Evolutionary conservation across 345 rosid species (phyloP).

Genomic region (Eucalyptus marginata): DNA sequence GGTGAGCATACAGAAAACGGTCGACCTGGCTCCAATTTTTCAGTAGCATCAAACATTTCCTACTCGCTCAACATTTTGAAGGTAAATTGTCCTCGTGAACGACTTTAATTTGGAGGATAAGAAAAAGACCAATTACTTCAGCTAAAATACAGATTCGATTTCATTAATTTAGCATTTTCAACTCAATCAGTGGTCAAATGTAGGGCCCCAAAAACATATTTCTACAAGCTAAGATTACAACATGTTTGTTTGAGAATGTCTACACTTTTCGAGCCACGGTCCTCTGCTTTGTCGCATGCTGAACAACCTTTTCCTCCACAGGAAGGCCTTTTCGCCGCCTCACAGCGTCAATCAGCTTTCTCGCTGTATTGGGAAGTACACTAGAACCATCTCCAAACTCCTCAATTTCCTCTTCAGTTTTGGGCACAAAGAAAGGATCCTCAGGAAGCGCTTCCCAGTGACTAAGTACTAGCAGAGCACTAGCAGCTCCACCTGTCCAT

Average conservation of each 20-base stretch:
- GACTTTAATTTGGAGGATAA: neutral
- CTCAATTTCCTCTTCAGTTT: conserved; percentile 77
- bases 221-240: neutral
- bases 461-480: conserved; percentile 76
- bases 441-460: conserved; percentile 81
- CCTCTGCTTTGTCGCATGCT: conserved; percentile 76
- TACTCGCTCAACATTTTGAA: neutral
- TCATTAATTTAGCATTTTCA: neutral
- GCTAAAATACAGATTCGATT: neutral
- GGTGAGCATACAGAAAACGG: neutral
- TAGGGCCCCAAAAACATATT: neutral
- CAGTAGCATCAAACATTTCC: neutral
- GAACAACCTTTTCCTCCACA: conserved; percentile 79
- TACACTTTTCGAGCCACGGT: conserved; percentile 70
- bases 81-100: neutral
- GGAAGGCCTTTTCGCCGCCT: conserved; percentile 70
- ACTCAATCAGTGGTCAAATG: neutral
- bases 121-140: neutral
- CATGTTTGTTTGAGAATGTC: neutral
- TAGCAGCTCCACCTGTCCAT: conserved; percentile 72
- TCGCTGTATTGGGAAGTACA: conserved; percentile 67
- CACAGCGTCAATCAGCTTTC: conserved; percentile 70
- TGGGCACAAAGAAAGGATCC: conserved; percentile 87
- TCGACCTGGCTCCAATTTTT: neutral
- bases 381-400: conserved; percentile 90